Evolutionary conservation across 2,329 filamentous ascomycete species (phyloP).

Genomic region (Fonsecaea multimorphosa): DNA sequence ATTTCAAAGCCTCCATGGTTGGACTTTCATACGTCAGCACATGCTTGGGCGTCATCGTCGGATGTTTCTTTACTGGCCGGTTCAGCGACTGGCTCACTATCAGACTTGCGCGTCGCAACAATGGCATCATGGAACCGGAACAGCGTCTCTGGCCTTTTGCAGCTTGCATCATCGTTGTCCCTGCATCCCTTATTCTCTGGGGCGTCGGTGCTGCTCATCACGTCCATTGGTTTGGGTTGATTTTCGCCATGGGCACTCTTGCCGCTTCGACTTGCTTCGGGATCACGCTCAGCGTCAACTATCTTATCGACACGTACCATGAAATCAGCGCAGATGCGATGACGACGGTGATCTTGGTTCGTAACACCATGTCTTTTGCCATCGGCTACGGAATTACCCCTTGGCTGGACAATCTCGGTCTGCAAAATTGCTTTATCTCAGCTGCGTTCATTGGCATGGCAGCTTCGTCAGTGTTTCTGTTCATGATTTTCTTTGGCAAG

Average conservation of each 20-base stretch:
- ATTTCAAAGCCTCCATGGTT: slow-evolving; percentile 49
- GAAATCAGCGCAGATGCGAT: slow-evolving; percentile 58
- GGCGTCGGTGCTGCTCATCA: slow-evolving; percentile 58
- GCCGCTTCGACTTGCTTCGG: slow-evolving; percentile 53
- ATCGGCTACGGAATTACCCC: slow-evolving; percentile 58
- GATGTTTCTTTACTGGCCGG: slow-evolving; percentile 35
- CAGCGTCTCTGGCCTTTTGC: slow-evolving; percentile 41
- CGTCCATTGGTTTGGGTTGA: slow-evolving; percentile 57
- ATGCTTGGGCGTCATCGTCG: slow-evolving; percentile 33
- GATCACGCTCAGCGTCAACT: slow-evolving; percentile 53
- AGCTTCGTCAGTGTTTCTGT: slow-evolving; percentile 47
- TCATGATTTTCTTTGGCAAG: slow-evolving; percentile 51
- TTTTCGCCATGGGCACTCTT: slow-evolving; percentile 58
- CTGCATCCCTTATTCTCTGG: slow-evolving; percentile 56
- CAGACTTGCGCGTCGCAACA: slow-evolving; percentile 38
- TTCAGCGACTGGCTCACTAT: slow-evolving; percentile 41
- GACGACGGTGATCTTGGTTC: slow-evolving; percentile 56
- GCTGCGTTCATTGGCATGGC: slow-evolving; percentile 49
- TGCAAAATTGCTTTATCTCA: slow-evolving; percentile 51
- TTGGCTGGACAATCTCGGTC: slow-evolving; percentile 49
- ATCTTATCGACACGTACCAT: slow-evolving; percentile 58
- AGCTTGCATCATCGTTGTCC: slow-evolving; percentile 52
- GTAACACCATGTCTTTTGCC: slow-evolving; percentile 60
- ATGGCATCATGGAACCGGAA: slow-evolving; percentile 42
- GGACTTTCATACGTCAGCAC: slow-evolving; percentile 47